phyloP scores from a whole-genome alignment of 1,284 basidiomycete genomes.

The Irpex rosettiformis region DNA sequence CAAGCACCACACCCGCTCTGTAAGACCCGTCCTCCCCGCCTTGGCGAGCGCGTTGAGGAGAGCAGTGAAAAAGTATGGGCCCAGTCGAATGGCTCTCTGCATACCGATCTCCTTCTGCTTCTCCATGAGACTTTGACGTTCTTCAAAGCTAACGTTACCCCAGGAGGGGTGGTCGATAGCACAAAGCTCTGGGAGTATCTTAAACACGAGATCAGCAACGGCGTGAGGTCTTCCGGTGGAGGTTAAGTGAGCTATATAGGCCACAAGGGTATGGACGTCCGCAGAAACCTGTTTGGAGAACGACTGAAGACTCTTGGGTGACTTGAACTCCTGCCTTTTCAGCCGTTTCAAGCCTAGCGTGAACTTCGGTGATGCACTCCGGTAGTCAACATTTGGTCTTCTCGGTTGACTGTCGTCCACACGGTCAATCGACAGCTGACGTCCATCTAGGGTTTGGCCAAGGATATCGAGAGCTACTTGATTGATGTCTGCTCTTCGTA shows the following conservation, averaged over 20 bases:
- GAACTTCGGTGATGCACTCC: neutral
- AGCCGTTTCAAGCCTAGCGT: conserved; percentile 8
- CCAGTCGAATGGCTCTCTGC: conserved; percentile 42
- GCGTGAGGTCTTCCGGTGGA: conserved; percentile 44
- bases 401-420: neutral
- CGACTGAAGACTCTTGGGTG: conserved; percentile 17
- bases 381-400: neutral
- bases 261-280: conserved; percentile 45
- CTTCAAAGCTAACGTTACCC: conserved; percentile 22
- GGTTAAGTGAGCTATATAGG: conserved; percentile 50
- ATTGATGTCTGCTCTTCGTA: conserved; percentile 43
- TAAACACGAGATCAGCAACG: conserved; percentile 43
- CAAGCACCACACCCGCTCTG: conserved; percentile 61
- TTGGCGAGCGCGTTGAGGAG: conserved; percentile 62
- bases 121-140: conserved; percentile 21
- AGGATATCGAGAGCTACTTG: conserved; percentile 32
- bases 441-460: conserved; percentile 12
- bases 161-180: conserved; percentile 37
- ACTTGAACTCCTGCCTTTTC: conserved; percentile 9
- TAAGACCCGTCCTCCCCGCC: conserved; percentile 48
- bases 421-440: neutral
- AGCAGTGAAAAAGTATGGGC: conserved; percentile 55
- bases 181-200: conserved; percentile 52
- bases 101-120: conserved; percentile 31
- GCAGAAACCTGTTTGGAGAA: conserved; percentile 14